Evolutionary conservation across 75 land plant genomes (phyloP).

Genomic region (Adiantum capillusveneris): DNA sequence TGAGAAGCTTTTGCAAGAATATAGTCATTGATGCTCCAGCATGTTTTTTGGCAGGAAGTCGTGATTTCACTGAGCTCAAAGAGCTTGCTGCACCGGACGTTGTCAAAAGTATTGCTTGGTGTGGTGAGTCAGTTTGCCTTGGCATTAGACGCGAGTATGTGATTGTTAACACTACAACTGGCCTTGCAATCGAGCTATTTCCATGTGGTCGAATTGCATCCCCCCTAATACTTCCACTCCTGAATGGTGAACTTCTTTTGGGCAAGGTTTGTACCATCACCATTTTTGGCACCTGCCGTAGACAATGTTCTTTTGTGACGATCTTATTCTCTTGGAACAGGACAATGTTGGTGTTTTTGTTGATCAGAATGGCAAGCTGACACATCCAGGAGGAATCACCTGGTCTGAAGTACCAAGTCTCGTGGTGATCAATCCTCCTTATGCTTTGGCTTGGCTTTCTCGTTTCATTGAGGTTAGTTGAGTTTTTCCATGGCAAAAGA

Average conservation of each 20-base stretch:
- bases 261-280: conserved; percentile 63
- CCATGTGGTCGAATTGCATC: conserved; percentile 83
- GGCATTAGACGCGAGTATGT: conserved; percentile 75
- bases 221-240: conserved; percentile 72
- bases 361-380: conserved; percentile 88
- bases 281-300: neutral
- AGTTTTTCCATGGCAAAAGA: too few species aligned
- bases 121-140: conserved; percentile 81
- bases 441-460: conserved; percentile 79
- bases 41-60: conserved; percentile 40
- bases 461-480: conserved; percentile 73
- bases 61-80: conserved; percentile 84
- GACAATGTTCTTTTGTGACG: neutral
- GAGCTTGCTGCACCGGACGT: conserved; percentile 74
- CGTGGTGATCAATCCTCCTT: conserved; percentile 65
- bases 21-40: too few species aligned
- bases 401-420: conserved; percentile 89
- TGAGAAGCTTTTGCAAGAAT: too few species aligned
- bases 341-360: conserved; percentile 97
- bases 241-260: conserved; percentile 76
- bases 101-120: conserved; percentile 93
- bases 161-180: conserved; percentile 67
- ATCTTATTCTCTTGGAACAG: conserved; percentile 21
- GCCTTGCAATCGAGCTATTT: conserved; percentile 71
- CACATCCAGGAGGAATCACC: conserved; percentile 61